A percentile compares a stretch with the other conserved stretches of the same genome.
These are phyloP conservation scores for Pelargonium myrrhifolium DNA, from an alignment of 441 rosid genomes.

Conservation along the genomic window DNA sequence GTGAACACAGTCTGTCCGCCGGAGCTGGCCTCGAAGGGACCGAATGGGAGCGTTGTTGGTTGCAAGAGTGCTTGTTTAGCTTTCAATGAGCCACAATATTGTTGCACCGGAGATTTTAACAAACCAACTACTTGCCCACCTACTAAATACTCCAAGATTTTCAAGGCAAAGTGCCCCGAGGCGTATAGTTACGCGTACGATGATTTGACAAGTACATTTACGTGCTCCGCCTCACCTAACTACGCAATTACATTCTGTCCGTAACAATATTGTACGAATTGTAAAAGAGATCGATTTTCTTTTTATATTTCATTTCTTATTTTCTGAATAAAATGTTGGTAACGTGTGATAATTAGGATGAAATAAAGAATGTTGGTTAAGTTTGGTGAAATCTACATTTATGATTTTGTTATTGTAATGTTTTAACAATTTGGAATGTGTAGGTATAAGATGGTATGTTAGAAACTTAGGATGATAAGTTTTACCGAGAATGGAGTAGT, in stretches of 20 bases:
- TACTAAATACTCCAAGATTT: conserved; percentile 18
- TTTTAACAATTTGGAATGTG: too few species aligned
- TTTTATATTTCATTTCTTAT: neutral
- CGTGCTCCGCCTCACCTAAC: conserved; percentile 28
- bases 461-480: too few species aligned
- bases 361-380: too few species aligned
- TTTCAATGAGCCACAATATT: conserved; percentile 16
- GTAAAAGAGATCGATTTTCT: neutral
- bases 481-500: too few species aligned
- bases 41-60: conserved; percentile 17
- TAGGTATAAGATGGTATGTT: too few species aligned
- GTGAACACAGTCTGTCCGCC: conserved; percentile 32
- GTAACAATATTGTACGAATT: neutral
- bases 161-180: conserved; percentile 31
- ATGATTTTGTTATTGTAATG: too few species aligned
- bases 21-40: conserved; percentile 20
- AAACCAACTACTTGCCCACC: conserved; percentile 23
- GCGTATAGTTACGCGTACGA: conserved; percentile 33
- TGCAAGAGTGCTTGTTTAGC: conserved; percentile 34
- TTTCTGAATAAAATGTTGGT: neutral
- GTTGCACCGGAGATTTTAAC: conserved; percentile 26
- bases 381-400: too few species aligned
- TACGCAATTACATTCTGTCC: conserved; percentile 41
- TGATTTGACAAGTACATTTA: conserved; percentile 22
- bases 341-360: too few species aligned